Evolutionary conservation across 768 basidiomycete species (phyloP), one percentile per base, ranked within the genome.

Genomic region (Russula sp.): DNA sequence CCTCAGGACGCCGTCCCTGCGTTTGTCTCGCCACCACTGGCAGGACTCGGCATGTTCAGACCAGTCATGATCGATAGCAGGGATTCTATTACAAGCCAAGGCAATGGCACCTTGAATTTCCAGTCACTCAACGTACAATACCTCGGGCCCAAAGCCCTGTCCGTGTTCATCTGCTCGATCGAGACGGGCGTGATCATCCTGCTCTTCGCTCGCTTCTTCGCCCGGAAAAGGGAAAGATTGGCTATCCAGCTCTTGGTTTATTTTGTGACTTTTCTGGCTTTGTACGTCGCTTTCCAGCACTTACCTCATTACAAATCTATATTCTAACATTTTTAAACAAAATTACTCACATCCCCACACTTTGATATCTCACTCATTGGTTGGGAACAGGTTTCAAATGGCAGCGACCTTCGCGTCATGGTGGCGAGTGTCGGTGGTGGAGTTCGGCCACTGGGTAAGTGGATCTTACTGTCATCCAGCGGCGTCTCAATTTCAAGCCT

Each of bases 381-480:
- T n/a, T 9, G 30, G 5, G 9, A 34, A 13, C 36, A 72, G 72
- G 36, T 58, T 72, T 7, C 72, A 73, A 59, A 71, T 69, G 14
- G 59, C 57, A 20, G 13, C 66, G 22, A 65, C 65, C 1, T 71
- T 70, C 32, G 71, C 67, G n/a, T 26, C 62, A 1, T 59, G 64
- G 53, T 73, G 72, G 72, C 55, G 64, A 36, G 53, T 71, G 30
- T 70, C 65, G 16, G 72, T 73, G 32, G 8, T 44, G n/a, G 55
- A 66, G 38, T 73, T 70, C 28, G 72, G 72, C 18, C 57, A 73
- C 26, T 73, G 72, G 71, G 71, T 73, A 34, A 2, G 57, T 58
- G 5, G 11, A 22, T 10, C 5, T 4, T 57, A 3, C 40, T 57
- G 8, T 34, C 32, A 2, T 55, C 22, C 4, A 0, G 18, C 2